phyloP scores from a whole-genome alignment of 768 basidiomycete species.

The Pulveroboletus sp. region DNA sequence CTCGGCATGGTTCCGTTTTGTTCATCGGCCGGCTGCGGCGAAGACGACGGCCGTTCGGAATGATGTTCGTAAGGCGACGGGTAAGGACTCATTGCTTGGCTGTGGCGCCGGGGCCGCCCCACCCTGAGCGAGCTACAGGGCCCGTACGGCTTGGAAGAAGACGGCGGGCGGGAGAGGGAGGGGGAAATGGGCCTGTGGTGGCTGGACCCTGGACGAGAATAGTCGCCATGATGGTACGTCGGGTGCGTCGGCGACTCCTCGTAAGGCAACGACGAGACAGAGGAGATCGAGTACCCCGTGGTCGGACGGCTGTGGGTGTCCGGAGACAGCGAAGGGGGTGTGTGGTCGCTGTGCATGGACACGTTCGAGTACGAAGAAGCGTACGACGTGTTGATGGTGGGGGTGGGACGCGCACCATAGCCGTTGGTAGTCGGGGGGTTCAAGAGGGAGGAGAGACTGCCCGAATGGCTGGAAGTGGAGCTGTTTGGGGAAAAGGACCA shows the following conservation, averaged over 20 bases:
- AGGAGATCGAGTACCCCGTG: constrained; percentile 83
- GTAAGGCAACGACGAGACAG: constrained; percentile 74
- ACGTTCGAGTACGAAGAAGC: constrained; percentile 63
- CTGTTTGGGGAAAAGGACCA: constrained; percentile 49
- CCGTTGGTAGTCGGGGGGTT: constrained; percentile 56
- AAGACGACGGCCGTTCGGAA: constrained; percentile 67
- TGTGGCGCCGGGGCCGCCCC: constrained; percentile 72
- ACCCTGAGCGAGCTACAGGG: constrained; percentile 59
- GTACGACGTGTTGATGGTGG: constrained; percentile 73
- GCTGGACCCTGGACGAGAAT: constrained; percentile 71
- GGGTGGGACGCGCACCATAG: constrained; percentile 52
- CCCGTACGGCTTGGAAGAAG: constrained; percentile 57
- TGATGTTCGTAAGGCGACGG: constrained; percentile 77
- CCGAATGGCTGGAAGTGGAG: constrained; percentile 61
- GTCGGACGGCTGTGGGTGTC: constrained; percentile 72
- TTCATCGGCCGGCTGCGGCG: constrained; percentile 62
- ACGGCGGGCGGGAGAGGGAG: constrained; percentile 64
- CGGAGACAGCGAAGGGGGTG: constrained; percentile 71
- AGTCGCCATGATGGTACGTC: constrained; percentile 47
- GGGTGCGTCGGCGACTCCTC: constrained; percentile 47
- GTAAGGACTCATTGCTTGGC: constrained; percentile 86
- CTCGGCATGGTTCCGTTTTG: constrained; percentile 55
- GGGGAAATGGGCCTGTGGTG: constrained; percentile 66
- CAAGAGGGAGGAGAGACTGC: constrained; percentile 73
- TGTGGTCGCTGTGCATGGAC: constrained; percentile 66